These are phyloP conservation scores for Mortierella sp. DNA, from an alignment of 371 early-diverging fungal genomes.

Conservation along the genomic window DNA sequence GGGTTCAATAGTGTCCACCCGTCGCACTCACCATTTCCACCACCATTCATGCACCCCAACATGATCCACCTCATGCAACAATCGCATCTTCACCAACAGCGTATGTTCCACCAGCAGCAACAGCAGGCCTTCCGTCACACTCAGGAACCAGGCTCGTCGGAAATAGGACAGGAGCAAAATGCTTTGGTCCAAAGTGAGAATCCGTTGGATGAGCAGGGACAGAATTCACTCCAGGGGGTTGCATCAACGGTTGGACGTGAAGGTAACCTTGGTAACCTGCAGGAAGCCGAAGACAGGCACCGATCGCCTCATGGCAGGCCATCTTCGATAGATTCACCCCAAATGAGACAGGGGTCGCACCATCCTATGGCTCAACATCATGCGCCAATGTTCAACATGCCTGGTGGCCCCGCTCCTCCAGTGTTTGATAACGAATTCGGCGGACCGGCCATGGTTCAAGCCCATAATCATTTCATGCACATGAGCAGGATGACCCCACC, in stretches of 20 bases:
- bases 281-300: neutral
- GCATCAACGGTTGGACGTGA: neutral
- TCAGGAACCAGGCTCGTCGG: neutral
- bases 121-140: conserved; percentile 13
- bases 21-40: conserved; percentile 29
- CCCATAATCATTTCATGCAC: conserved; percentile 33
- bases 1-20: conserved; percentile 7
- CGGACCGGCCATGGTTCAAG: conserved; percentile 18
- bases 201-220: neutral
- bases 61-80: conserved; percentile 42
- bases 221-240: neutral
- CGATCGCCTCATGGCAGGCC: conserved; percentile 19
- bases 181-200: neutral
- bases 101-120: conserved; percentile 19
- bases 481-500: conserved; percentile 40
- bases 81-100: conserved; percentile 32
- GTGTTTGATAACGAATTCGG: conserved; percentile 27
- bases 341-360: conserved; percentile 8
- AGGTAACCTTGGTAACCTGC: neutral
- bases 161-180: neutral
- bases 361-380: conserved; percentile 11
- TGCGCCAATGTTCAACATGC: conserved; percentile 15
- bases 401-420: conserved; percentile 13
- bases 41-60: conserved; percentile 43
- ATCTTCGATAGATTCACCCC: conserved; percentile 16